Evolutionary conservation across 768 basidiomycete species (phyloP).

Genomic region (Nidularia pulvinata): DNA sequence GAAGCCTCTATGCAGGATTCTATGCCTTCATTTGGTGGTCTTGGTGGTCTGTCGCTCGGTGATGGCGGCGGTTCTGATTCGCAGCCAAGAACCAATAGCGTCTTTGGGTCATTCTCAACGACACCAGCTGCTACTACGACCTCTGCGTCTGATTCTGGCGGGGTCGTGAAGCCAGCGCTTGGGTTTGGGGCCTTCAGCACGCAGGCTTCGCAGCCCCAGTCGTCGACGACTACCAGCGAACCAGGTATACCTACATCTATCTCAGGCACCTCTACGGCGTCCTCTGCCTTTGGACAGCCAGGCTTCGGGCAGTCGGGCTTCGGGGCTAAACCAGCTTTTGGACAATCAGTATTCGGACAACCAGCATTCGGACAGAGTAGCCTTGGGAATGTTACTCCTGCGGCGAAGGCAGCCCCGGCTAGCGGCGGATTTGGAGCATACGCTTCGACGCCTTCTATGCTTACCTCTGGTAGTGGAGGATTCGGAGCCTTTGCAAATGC

Average conservation of each 20-base stretch:
- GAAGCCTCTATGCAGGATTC: slow-evolving; percentile 49
- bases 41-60: slow-evolving; percentile 34
- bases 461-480: neutral
- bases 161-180: slow-evolving; percentile 23
- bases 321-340: slow-evolving; percentile 14
- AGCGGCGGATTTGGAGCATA: slow-evolving; percentile 17
- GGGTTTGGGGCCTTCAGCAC: slow-evolving; percentile 8
- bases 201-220: neutral
- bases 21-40: slow-evolving; percentile 34
- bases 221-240: neutral
- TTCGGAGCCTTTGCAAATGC: slow-evolving; percentile 23
- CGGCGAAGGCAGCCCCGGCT: neutral
- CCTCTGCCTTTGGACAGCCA: slow-evolving; percentile 23
- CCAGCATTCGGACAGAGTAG: slow-evolving; percentile 24
- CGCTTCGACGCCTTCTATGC: slow-evolving; percentile 8
- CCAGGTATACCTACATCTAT: slow-evolving; percentile 11
- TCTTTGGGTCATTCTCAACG: slow-evolving; percentile 33
- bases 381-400: slow-evolving; percentile 2
- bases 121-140: slow-evolving; percentile 15
- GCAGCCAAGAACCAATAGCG: slow-evolving; percentile 20
- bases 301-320: slow-evolving; percentile 20
- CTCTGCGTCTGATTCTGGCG: slow-evolving; percentile 19
- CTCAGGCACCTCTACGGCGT: neutral
- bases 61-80: slow-evolving; percentile 19
- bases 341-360: slow-evolving; percentile 31